Percentiles rank a stretch among this genome's conserved stretches.
phyloP scores from a whole-genome alignment of 257 asterid genomes.

The Paulownia fortunei region DNA sequence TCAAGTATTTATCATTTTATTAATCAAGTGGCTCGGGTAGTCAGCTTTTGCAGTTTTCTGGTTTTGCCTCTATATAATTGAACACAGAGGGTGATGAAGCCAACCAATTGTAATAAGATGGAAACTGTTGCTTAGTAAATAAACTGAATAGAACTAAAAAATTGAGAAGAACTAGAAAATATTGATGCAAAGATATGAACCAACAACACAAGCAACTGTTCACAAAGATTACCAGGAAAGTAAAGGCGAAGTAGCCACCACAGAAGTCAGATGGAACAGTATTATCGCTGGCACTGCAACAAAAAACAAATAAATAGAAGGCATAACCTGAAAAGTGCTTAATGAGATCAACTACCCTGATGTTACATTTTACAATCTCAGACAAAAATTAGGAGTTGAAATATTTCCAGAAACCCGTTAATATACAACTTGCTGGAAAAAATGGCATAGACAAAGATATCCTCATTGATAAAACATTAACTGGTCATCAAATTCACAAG shows the following conservation, averaged over 20 bases:
- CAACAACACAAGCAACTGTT: slow-evolving; percentile 22
- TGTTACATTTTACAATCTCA: slow-evolving; percentile 2
- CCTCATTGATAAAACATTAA: slow-evolving; percentile 6
- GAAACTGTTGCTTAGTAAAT: slow-evolving; percentile 19
- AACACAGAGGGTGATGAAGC: not conserved
- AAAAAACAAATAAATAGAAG: slow-evolving; percentile 22
- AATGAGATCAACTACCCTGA: not conserved
- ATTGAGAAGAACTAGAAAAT: slow-evolving; percentile 6
- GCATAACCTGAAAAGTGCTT: slow-evolving; percentile 12
- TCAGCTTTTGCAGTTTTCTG: not conserved
- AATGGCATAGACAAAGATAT: not conserved
- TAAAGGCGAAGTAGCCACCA: slow-evolving; percentile 92
- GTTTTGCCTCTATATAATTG: not conserved
- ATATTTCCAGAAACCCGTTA: not conserved
- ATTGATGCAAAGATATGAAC: slow-evolving; percentile 21
- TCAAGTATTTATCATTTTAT: slow-evolving; percentile 13
- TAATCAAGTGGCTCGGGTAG: slow-evolving; percentile 2
- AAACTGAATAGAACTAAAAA: not conserved
- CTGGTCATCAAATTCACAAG: slow-evolving; percentile 7
- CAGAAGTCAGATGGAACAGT: slow-evolving; percentile 75
- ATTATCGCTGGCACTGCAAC: slow-evolving; percentile 71
- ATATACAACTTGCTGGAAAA: slow-evolving; percentile 6
- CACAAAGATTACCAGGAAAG: slow-evolving; percentile 54
- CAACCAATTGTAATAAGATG: not conserved
- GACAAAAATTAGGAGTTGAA: not conserved